A percentile compares a stretch with the other conserved stretches of the same genome.
Conservation (phyloP, 805 yeast species). For the Vanderwaltozyma polyspora region DNA sequence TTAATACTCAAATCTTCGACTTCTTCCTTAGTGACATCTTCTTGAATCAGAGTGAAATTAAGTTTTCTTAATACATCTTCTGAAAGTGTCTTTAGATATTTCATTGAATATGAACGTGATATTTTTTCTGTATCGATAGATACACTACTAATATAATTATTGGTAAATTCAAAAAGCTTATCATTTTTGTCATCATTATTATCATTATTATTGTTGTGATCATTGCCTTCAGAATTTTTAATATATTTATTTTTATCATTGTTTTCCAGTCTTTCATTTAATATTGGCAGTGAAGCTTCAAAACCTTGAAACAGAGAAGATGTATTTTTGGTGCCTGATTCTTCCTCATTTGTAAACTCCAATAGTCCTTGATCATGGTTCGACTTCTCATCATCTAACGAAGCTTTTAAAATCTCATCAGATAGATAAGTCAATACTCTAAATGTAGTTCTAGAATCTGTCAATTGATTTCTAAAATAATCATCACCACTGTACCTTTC, state of each 20-base stretch:
- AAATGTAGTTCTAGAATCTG: constrained; percentile 31
- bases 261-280: constrained; percentile 33
- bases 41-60: constrained; percentile 49
- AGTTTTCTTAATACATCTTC: constrained; percentile 34
- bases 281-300: constrained; percentile 44
- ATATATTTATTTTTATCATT: background rate
- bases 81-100: constrained; percentile 29
- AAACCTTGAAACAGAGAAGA: constrained; percentile 64
- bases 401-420: constrained; percentile 48
- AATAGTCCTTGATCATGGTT: background rate
- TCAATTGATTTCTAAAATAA: constrained; percentile 29
- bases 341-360: constrained; percentile 1
- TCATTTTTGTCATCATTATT: constrained; percentile 11
- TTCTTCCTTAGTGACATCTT: constrained; percentile 53
- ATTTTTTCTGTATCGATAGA: constrained; percentile 31
- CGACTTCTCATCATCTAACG: constrained; percentile 19
- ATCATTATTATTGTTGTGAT: constrained; percentile 2
- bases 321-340: constrained; percentile 6
- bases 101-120: constrained; percentile 32
- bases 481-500: constrained; percentile 27
- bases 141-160: background rate
- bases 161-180: constrained; percentile 1
- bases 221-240: constrained; percentile 4
- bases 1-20: constrained; percentile 52
- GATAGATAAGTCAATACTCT: constrained; percentile 44